Evolutionary conservation across 805 yeast genomes (phyloP), one percentile per base, ranked within the genome.

Genomic region (Cyberlindnera misumaiensis): DNA sequence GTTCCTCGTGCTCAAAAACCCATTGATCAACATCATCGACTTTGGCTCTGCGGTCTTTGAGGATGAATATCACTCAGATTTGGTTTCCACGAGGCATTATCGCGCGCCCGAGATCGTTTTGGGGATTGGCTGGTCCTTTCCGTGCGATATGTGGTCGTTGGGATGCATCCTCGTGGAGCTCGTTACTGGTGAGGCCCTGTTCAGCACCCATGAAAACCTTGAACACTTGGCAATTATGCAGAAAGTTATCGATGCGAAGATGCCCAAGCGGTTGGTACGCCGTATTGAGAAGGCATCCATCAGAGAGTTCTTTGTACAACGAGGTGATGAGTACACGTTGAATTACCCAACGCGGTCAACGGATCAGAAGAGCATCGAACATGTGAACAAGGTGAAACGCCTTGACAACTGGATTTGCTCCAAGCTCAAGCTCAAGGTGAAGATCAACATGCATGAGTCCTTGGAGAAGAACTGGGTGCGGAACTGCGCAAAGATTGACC

Each of bases 211-310:
- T 59, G 97, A 93, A 56, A 89, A 90, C 58, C 65, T 80, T 36
- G 97, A 90, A 60, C 99, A 93, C 62, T 66, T 93, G 58, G 95
- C 95, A 12, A 80, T 93, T 83, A 93, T 93, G 83, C 90, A 93
- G 60, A 79, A 77, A 47, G 75, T 89, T 15, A 68, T 80, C 18
- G 83, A 82, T 15, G 60, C 64, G 45, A 67, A 59, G 13, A 68
- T 83, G 11, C 70, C 71, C 13, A 43, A 46, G 13, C 50, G 58
- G 29, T 40, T 66, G 39, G 49, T 66, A 4, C 59, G 57, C 18
- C 62, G 53, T 38, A 42, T 51, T 36, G 47, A 38, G 13, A 43
- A 38, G 28, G 26, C 28, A 2, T 28, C 38, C 0, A 32, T 42
- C 9, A 42, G 35, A 22, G 32, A 36, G 4, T 48, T 34, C 30